phyloP scores from a whole-genome alignment of 108 stramenopile species.

The Cyclotella kingstonii region DNA sequence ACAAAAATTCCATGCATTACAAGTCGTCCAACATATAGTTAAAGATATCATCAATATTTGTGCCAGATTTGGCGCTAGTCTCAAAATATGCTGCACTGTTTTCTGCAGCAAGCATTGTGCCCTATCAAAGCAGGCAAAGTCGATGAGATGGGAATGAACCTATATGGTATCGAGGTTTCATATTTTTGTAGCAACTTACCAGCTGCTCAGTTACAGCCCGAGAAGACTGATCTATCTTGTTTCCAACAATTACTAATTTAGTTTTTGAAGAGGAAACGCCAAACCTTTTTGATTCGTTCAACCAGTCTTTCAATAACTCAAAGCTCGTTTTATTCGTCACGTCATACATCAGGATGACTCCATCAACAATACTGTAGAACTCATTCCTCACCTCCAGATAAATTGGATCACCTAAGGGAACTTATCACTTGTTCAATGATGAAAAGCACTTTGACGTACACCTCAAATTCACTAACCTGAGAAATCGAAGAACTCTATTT shows the following conservation, averaged over 20 bases:
- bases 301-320: conserved; percentile 59
- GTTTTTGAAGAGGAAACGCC: conserved; percentile 41
- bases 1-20: too few species aligned
- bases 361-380: conserved; percentile 79
- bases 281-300: conserved; percentile 50
- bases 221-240: conserved; percentile 55
- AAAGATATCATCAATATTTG: conserved; percentile 58
- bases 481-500: conserved; percentile 42
- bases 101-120: conserved; percentile 46
- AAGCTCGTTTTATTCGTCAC: conserved; percentile 51
- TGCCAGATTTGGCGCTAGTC: conserved; percentile 63
- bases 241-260: conserved; percentile 61
- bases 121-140: conserved; percentile 40
- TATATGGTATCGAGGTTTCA: not conserved
- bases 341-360: conserved; percentile 64
- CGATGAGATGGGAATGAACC: not conserved
- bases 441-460: not conserved
- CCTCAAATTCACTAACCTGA: conserved; percentile 10
- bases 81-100: conserved; percentile 66
- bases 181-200: too few species aligned
- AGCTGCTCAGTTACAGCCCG: conserved; percentile 25
- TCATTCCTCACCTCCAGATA: conserved; percentile 82
- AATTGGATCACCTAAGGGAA: conserved; percentile 58
- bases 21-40: conserved; percentile 41
- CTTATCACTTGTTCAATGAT: conserved; percentile 38